phyloP scores from a whole-genome alignment of 2,329 filamentous ascomycete genomes.

The Calonectria pteridis region DNA sequence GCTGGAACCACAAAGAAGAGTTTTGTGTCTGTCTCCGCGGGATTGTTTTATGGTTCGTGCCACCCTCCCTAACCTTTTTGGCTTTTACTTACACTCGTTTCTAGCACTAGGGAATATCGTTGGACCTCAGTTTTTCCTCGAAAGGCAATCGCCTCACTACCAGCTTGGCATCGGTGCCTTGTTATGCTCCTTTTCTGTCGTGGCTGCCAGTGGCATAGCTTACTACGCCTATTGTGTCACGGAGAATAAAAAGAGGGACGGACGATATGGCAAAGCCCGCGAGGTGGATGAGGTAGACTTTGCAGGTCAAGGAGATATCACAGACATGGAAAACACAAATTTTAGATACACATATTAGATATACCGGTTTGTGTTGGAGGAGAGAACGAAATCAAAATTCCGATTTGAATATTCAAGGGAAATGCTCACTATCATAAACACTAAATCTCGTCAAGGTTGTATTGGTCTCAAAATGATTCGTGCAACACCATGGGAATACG shows the following conservation, averaged over 20 bases:
- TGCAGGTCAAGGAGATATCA: slow-evolving; percentile 13
- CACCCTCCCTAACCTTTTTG: background rate
- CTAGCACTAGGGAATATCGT: slow-evolving; percentile 47
- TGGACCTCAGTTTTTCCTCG: slow-evolving; percentile 47
- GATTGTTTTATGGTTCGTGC: slow-evolving; percentile 42
- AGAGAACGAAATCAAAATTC: background rate
- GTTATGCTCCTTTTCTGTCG: slow-evolving; percentile 42
- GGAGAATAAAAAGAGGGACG: slow-evolving; percentile 39
- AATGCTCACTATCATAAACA: background rate
- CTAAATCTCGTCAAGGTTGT: background rate
- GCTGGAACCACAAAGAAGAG: slow-evolving; percentile 48
- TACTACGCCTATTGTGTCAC: slow-evolving; percentile 37
- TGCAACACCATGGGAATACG: background rate
- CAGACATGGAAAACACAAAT: slow-evolving; percentile 34
- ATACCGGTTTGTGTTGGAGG: background rate
- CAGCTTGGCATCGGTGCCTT: slow-evolving; percentile 43
- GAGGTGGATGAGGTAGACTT: slow-evolving; percentile 15
- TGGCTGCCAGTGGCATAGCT: slow-evolving; percentile 33
- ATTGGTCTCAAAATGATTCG: background rate
- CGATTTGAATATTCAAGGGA: background rate
- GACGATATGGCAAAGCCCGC: slow-evolving; percentile 14
- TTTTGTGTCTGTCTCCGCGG: slow-evolving; percentile 45
- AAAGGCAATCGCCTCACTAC: slow-evolving; percentile 44
- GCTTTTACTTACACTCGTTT: background rate
- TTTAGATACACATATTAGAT: slow-evolving; percentile 35